phyloP scores from a whole-genome alignment of 2,329 filamentous ascomycete genomes.

The Orbilia ellipsospora region DNA sequence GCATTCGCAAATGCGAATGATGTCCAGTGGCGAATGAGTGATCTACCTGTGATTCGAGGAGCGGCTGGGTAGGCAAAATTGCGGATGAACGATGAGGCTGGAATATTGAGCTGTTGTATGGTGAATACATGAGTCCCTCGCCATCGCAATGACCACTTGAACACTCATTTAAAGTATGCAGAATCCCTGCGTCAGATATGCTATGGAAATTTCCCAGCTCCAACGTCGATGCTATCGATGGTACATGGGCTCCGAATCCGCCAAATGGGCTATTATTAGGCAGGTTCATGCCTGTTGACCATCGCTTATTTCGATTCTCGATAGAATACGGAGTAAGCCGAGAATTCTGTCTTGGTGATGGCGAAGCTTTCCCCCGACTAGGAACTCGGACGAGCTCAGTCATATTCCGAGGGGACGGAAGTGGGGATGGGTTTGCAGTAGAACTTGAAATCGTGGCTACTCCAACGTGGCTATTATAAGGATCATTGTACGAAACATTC shows the following conservation, averaged over 20 bases:
- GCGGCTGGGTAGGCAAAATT: constrained; percentile 30
- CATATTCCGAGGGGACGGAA: constrained; percentile 73
- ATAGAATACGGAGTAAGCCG: constrained; percentile 77
- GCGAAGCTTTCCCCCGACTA: constrained; percentile 77
- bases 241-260: constrained; percentile 70
- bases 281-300: constrained; percentile 75
- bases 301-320: constrained; percentile 77
- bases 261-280: constrained; percentile 69
- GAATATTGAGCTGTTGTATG: constrained; percentile 27
- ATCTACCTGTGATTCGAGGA: constrained; percentile 45
- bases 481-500: constrained; percentile 27
- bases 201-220: constrained; percentile 70
- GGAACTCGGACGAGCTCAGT: constrained; percentile 62
- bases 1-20: constrained; percentile 70
- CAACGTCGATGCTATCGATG: constrained; percentile 72
- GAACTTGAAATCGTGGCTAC: constrained; percentile 31
- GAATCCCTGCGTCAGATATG: constrained; percentile 69
- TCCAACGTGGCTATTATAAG: constrained; percentile 31
- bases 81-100: constrained; percentile 26
- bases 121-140: constrained; percentile 37
- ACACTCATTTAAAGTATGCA: constrained; percentile 65
- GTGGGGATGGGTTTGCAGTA: constrained; percentile 73
- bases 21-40: constrained; percentile 68
- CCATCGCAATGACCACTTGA: constrained; percentile 35
- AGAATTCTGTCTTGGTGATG: constrained; percentile 69